Base-by-base conservation (phyloP, 208 protist genomes). In the Naegleria lovaniensis region DNA sequence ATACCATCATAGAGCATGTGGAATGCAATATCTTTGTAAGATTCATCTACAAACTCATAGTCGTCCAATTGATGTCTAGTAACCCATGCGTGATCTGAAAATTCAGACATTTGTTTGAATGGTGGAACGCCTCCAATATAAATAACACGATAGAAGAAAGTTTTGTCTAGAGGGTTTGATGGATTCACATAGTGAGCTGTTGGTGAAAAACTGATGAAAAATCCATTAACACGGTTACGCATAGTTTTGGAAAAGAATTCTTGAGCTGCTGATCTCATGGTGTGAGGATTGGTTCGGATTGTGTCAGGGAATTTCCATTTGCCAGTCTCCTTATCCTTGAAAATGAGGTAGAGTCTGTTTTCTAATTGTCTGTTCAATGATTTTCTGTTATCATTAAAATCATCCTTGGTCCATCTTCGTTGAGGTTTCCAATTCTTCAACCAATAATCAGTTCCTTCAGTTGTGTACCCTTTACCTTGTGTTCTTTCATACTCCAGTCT, bases 321-420 rank as follows among this genome's bases (percentile, higher is more conserved):
- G 11, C 33, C 33, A 40, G 41, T 67, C 25, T 33, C 41, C 29
- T 67, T 67, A 40, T 67, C 51, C 59, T 67, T 52, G n/a, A 89
- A 58, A 41, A 89, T 89, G 4, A 89, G 36, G 67, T 67, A 89
- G 0, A 89, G n/a, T 39, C 48, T 55, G 22, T 67, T 67, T 5
- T 38, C 22, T 11, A 89, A 40, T 33, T 67, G 13, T 89, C 85
- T 58, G 16, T 89, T 89, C 2, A 89, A n/a, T 41, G 48, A 67
- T 33, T 89, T n/a, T 67, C 85, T 52, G 39, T 89, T 89, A 40
- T 89, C 85, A 40, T 89, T 40, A 41, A 89, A 89, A 40, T 89
- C 85, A 67, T 89, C 85, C 40, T 67, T 19, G 19, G 85, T 89
- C 22, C 33, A 89, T 38, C 22, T 40, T 52, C 36, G 85, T 67